Percentiles rank a stretch among this genome's conserved stretches.
phyloP scores from a whole-genome alignment of 805 yeast genomes.

The Kluyveromyces aestuarii region DNA sequence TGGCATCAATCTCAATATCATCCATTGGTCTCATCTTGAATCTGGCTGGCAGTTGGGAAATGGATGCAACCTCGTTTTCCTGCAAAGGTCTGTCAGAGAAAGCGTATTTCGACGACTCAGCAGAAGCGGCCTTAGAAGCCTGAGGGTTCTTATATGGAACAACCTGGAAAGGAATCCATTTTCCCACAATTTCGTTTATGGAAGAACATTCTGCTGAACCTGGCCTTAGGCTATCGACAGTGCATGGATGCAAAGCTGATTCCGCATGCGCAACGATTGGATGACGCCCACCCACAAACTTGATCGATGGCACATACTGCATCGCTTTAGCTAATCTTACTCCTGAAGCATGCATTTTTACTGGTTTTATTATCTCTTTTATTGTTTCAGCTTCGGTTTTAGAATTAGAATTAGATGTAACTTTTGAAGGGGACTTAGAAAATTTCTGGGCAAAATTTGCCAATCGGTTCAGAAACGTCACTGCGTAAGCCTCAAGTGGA shows the following conservation, averaged over 20 bases:
- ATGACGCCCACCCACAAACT: conserved; percentile 80
- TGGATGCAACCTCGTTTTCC: conserved; percentile 35
- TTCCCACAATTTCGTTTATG: conserved; percentile 14
- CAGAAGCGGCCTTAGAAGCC: conserved; percentile 36
- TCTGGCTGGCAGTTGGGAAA: conserved; percentile 61
- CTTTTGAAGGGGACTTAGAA: not conserved
- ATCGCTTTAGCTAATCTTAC: conserved; percentile 13
- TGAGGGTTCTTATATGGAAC: conserved; percentile 33
- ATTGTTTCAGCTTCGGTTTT: not conserved
- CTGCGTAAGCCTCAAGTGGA: not conserved
- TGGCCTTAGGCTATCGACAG: conserved; percentile 21
- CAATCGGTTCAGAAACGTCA: conserved; percentile 1
- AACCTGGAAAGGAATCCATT: conserved; percentile 33
- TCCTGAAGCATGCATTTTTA: conserved; percentile 27
- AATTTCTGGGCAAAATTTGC: conserved; percentile 2
- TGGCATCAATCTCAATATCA: conserved; percentile 63
- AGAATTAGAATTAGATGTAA: not conserved
- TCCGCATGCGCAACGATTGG: conserved; percentile 32
- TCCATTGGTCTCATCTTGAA: conserved; percentile 60
- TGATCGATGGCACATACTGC: conserved; percentile 59
- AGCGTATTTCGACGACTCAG: conserved; percentile 26
- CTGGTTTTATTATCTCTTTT: conserved; percentile 1
- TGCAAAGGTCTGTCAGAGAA: conserved; percentile 32
- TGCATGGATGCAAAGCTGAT: conserved; percentile 20
- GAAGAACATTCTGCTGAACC: conserved; percentile 21